Conservation (phyloP, 176 grass and related monocot species). For the Eleusine indica region DNA sequence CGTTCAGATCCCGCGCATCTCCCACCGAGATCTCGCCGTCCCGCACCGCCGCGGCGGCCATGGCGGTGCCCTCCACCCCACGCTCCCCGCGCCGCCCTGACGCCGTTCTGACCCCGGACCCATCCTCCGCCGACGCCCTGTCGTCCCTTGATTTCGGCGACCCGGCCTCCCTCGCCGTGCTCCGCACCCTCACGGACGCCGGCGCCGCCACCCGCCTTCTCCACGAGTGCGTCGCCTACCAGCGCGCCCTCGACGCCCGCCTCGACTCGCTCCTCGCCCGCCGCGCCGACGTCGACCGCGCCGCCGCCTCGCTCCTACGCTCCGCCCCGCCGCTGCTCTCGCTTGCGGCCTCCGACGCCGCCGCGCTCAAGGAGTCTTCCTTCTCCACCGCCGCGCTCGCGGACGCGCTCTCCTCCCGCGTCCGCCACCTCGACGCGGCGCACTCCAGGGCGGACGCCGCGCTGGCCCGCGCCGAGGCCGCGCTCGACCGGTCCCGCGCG, state of each 20-base stretch:
- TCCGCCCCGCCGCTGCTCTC: slow-evolving; percentile 74
- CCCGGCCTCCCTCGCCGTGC: slow-evolving; percentile 52
- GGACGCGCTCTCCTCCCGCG: slow-evolving; percentile 62
- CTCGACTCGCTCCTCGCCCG: slow-evolving; percentile 76
- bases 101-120: not conserved
- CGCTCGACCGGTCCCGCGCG: slow-evolving; percentile 70
- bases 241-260: slow-evolving; percentile 73
- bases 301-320: slow-evolving; percentile 59
- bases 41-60: slow-evolving; percentile 25
- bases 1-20: slow-evolving; percentile 22
- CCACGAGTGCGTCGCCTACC: slow-evolving; percentile 86
- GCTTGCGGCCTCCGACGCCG: slow-evolving; percentile 75
- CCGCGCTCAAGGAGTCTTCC: slow-evolving; percentile 61
- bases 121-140: slow-evolving; percentile 25
- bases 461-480: slow-evolving; percentile 60
- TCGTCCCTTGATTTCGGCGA: slow-evolving; percentile 66
- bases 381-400: slow-evolving; percentile 70
- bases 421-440: slow-evolving; percentile 75
- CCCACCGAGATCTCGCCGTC: slow-evolving; percentile 39
- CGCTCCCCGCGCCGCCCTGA: slow-evolving; percentile 40
- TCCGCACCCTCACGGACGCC: slow-evolving; percentile 78
- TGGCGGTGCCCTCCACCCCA: slow-evolving; percentile 44
- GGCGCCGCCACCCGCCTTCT: slow-evolving; percentile 79
- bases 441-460: slow-evolving; percentile 67
- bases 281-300: slow-evolving; percentile 79